phyloP scores from a whole-genome alignment of 176 grass and related monocot genomes.

The Ananas comosus region DNA sequence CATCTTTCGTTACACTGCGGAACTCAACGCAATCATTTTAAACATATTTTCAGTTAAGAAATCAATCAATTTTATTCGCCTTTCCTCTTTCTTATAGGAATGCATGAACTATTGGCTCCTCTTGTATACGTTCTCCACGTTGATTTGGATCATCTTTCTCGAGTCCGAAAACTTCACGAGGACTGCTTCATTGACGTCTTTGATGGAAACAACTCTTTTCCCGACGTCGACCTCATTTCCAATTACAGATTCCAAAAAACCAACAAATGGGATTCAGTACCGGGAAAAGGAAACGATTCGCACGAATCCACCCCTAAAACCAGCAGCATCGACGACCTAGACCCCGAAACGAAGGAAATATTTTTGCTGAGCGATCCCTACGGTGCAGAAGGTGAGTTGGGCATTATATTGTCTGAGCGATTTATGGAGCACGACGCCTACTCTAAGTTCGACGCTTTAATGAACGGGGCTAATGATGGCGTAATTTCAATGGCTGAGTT shows the following conservation, averaged over 20 bases:
- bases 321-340: constrained; percentile 58
- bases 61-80: background rate
- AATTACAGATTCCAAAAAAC: constrained; percentile 51
- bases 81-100: constrained; percentile 2
- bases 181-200: constrained; percentile 81
- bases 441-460: constrained; percentile 81
- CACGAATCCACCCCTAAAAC: constrained; percentile 32
- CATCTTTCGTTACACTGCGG: background rate
- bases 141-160: constrained; percentile 63
- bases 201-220: constrained; percentile 41
- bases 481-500: constrained; percentile 73
- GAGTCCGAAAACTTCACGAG: constrained; percentile 59
- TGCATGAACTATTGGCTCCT: constrained; percentile 68
- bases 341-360: constrained; percentile 59
- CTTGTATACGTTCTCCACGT: constrained; percentile 90
- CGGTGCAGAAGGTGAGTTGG: constrained; percentile 90
- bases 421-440: constrained; percentile 99
- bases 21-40: background rate
- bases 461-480: constrained; percentile 51
- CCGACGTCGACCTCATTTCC: constrained; percentile 53
- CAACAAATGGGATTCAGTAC: constrained; percentile 1
- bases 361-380: constrained; percentile 88
- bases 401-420: constrained; percentile 81
- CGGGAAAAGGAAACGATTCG: constrained; percentile 28
- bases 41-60: background rate